Conservation (phyloP, 2,329 filamentous ascomycete species). For the Graphilbum fragrans region DNA sequence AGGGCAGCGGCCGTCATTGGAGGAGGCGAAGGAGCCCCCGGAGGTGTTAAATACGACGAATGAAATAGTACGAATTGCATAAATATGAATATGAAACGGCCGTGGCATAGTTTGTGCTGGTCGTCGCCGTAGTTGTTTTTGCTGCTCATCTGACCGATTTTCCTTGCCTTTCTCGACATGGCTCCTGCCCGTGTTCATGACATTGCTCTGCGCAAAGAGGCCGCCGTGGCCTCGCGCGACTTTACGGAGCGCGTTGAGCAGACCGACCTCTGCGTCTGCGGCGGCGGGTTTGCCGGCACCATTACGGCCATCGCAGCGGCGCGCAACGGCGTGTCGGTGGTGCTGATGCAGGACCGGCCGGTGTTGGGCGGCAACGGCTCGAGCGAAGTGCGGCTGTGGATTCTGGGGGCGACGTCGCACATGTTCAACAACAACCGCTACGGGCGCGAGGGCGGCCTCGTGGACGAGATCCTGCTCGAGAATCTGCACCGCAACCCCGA, state of each 20-base stretch:
- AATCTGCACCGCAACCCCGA: conserved; percentile 15
- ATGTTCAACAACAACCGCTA: conserved; percentile 18
- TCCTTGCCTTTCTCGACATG: no score
- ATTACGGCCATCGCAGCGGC: conserved; percentile 14
- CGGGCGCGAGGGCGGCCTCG: conserved; percentile 13
- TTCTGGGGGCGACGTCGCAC: conserved; percentile 14
- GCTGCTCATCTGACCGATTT: no score
- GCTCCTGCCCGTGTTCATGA: conserved; percentile 12
- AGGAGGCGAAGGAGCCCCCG: no score
- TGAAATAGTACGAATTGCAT: no score
- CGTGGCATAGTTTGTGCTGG: no score
- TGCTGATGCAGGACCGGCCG: conserved; percentile 13
- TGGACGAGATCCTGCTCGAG: conserved; percentile 15
- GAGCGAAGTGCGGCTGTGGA: conserved; percentile 15
- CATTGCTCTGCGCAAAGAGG: conserved; percentile 10
- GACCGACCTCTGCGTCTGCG: conserved; percentile 18
- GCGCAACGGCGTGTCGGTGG: conserved; percentile 11
- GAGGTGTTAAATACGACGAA: no score
- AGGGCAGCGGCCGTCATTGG: no score
- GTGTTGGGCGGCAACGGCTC: conserved; percentile 14
- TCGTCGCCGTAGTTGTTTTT: no score
- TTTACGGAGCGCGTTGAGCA: conserved; percentile 8
- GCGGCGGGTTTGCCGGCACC: conserved; percentile 13
- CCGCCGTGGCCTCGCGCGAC: conserved; percentile 9
- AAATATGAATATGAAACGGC: no score